Evolutionary conservation across 805 yeast genomes (phyloP), one percentile per base, ranked within the genome.

Genomic region (Zygosaccharomyces gambellarensis): DNA sequence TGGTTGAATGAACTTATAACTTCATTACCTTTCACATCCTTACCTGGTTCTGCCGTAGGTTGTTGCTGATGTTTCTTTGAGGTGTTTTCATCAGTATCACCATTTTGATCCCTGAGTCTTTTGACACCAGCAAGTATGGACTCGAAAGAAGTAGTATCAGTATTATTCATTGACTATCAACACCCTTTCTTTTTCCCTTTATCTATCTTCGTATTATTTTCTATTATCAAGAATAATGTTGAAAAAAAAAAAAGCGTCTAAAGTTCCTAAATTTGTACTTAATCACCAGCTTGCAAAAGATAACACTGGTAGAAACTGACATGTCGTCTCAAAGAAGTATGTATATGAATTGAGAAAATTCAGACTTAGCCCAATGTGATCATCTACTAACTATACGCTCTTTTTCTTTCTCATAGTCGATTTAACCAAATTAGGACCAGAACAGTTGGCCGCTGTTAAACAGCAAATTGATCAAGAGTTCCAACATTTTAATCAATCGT

Each of bases 381-480:
- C 28, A 27, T 17, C 14, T 38, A 30, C 32, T 30, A 38, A 25
- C 31, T 19, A 21, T 3, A 14, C 7, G 11, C 25, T n/a, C 10
- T 34, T 17, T 31, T 30, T 19, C 25, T 19, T 14, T 29, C 28
- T 17, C 3, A n/a, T 43, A 76, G 81, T 87, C 53, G 94, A 90
- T 59, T 73, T 89, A 57, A 73, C 80, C 17, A 76, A 80, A 58
- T 78, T 94, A 47, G 82, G 82, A 42, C 86, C 95, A 1, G 92
- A 89, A 63, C 98, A 94, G 68, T 75, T 94, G 44, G 73, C 82
- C 27, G 90, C 88, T 56, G 81, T 94, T 66, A 86, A 94, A 58
- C 83, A 83, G 56, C 87, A 85, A 61, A 77, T 94, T 21, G 92
- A 88, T 57, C 83, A 81, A 60, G 99, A 94, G 64, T 73, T 90